These are phyloP conservation scores for Macadamia integrifolia DNA, from an alignment of 164 flowering plant species.

Conservation along the genomic window DNA sequence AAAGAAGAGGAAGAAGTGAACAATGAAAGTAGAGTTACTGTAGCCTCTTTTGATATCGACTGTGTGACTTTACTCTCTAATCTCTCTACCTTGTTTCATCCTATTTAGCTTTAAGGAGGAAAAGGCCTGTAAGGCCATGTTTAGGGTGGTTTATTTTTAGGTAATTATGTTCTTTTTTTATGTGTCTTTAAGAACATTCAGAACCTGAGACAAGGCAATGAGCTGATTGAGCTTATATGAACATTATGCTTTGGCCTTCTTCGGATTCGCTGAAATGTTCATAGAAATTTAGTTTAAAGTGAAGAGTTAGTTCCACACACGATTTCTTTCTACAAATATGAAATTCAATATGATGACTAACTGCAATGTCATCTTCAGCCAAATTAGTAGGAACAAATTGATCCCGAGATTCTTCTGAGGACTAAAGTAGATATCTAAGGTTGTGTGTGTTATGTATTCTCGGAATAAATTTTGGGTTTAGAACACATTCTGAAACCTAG, in stretches of 20 bases:
- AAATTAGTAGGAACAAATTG: no score
- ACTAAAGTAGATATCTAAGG: no score
- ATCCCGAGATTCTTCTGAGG: no score
- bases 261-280: not conserved
- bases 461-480: no score
- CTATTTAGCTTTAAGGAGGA: slow-evolving; percentile 1
- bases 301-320: no score
- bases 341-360: no score
- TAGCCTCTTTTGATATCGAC: not conserved
- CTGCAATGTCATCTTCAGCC: no score
- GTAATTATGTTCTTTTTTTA: not conserved
- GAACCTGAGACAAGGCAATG: slow-evolving; percentile 1
- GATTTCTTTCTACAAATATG: no score
- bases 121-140: not conserved
- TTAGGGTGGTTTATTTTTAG: slow-evolving; percentile 4
- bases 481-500: no score
- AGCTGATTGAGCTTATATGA: not conserved
- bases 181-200: not conserved
- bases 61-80: not conserved
- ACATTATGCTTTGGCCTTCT: not conserved
- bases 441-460: no score
- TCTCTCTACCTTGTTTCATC: not conserved
- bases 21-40: not conserved
- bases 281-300: not conserved
- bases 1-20: slow-evolving; percentile 58